Percentiles rank a stretch among this genome's conserved stretches.
These are phyloP conservation scores for Cardiospermum halicacabum DNA, from an alignment of 345 rosid genomes.

Conservation along the genomic window DNA sequence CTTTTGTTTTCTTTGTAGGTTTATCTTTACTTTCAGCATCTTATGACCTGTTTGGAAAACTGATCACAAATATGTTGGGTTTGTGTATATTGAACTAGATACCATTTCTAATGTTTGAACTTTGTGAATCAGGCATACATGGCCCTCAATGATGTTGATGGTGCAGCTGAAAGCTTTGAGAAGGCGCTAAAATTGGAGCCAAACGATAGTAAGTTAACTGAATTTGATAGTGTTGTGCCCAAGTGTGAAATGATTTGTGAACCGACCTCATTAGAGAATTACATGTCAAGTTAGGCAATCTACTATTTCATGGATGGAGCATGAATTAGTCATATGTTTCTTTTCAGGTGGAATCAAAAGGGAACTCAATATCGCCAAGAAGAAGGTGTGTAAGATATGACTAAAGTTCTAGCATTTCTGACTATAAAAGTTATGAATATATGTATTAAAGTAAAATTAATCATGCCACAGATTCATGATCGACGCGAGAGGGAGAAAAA, in stretches of 20 bases:
- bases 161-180: conserved; percentile 89
- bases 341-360: conserved; percentile 75
- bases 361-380: conserved; percentile 75
- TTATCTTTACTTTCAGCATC: neutral
- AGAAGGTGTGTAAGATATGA: conserved; percentile 54
- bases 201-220: conserved; percentile 60
- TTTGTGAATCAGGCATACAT: conserved; percentile 60
- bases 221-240: conserved; percentile 1
- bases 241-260: neutral
- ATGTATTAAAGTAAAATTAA: conserved; percentile 3
- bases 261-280: neutral
- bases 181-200: conserved; percentile 90
- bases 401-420: neutral
- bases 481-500: conserved; percentile 64
- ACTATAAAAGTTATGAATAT: neutral
- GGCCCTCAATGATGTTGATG: conserved; percentile 86
- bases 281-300: neutral
- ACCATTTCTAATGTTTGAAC: neutral
- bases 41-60: neutral
- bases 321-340: conserved; percentile 9
- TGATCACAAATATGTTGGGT: neutral
- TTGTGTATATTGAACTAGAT: neutral
- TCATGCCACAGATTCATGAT: conserved; percentile 50
- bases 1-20: neutral
- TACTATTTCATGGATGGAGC: neutral